A percentile compares a stretch with the other conserved stretches of the same genome.
phyloP scores from a whole-genome alignment of 2,329 filamentous ascomycete species.

The Neofusicoccum sp. region DNA sequence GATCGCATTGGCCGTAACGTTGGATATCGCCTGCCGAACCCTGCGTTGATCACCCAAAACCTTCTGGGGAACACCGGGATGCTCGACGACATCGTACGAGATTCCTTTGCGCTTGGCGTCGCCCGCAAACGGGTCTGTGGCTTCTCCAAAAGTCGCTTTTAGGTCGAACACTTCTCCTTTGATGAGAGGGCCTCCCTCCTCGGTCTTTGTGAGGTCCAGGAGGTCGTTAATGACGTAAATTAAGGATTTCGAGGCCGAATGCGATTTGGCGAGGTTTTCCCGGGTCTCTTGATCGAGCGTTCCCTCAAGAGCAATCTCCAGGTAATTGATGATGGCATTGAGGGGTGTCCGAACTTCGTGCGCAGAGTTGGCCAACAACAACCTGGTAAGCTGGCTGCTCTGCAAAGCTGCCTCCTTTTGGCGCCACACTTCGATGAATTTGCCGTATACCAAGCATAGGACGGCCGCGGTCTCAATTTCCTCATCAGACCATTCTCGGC shows the following conservation, averaged over 20 bases:
- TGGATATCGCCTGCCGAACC: slow-evolving; percentile 80
- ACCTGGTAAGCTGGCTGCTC: slow-evolving; percentile 75
- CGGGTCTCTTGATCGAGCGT: slow-evolving; percentile 77
- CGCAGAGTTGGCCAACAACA: slow-evolving; percentile 84
- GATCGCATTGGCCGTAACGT: slow-evolving; percentile 82
- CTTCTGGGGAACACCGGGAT: slow-evolving; percentile 67
- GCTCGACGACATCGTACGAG: slow-evolving; percentile 66
- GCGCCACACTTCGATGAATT: slow-evolving; percentile 90
- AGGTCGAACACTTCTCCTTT: slow-evolving; percentile 83
- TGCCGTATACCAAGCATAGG: slow-evolving; percentile 83
- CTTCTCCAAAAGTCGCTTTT: slow-evolving; percentile 70
- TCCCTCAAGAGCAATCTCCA: slow-evolving; percentile 88
- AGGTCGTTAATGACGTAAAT: slow-evolving; percentile 95
- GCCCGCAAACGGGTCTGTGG: slow-evolving; percentile 70
- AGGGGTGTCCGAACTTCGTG: slow-evolving; percentile 89
- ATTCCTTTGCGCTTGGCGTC: slow-evolving; percentile 79
- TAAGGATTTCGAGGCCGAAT: slow-evolving; percentile 88
- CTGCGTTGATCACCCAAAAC: slow-evolving; percentile 80
- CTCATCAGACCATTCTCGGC: slow-evolving; percentile 85
- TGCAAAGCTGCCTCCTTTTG: slow-evolving; percentile 86
- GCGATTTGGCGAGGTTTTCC: slow-evolving; percentile 80
- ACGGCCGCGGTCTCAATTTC: slow-evolving; percentile 88
- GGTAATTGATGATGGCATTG: slow-evolving; percentile 92
- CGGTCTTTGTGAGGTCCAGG: slow-evolving; percentile 83
- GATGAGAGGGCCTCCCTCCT: slow-evolving; percentile 76